Conservation (phyloP, 441 rosid species). For the California macrophylla region DNA sequence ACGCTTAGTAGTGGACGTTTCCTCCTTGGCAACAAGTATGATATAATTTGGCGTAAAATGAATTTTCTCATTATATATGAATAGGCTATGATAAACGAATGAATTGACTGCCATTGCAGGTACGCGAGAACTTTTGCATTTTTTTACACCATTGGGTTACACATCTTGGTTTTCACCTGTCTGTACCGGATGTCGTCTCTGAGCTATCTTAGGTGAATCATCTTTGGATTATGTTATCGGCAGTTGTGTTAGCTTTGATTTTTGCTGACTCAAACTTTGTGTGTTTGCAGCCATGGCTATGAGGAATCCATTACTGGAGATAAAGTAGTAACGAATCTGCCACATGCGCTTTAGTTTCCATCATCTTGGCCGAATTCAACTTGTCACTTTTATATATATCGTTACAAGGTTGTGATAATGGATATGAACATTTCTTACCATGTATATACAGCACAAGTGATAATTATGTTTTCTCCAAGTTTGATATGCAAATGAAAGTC, state of each 20-base stretch:
- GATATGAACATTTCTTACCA: background rate
- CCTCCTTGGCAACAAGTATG: conserved; percentile 87
- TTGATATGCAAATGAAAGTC: no score
- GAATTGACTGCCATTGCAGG: conserved; percentile 28
- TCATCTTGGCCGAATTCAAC: no score
- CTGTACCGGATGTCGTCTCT: conserved; percentile 94
- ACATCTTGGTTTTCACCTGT: conserved; percentile 75
- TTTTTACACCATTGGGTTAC: conserved; percentile 86
- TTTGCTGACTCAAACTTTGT: background rate
- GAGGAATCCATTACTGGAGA: background rate
- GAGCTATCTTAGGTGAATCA: conserved; percentile 68
- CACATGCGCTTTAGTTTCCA: background rate
- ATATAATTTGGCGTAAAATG: background rate
- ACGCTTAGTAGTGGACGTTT: conserved; percentile 92
- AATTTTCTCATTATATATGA: background rate
- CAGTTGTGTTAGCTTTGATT: background rate
- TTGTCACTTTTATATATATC: no score
- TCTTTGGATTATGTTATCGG: background rate
- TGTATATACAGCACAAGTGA: background rate
- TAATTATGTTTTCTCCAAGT: no score
- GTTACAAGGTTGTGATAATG: background rate
- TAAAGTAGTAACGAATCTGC: background rate
- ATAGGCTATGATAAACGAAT: no score
- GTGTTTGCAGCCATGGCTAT: background rate
- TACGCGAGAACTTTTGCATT: conserved; percentile 88